Percentiles rank a stretch among this genome's conserved stretches.
phyloP scores from a whole-genome alignment of 306 rosid species.

The Vachellia collinsii region DNA sequence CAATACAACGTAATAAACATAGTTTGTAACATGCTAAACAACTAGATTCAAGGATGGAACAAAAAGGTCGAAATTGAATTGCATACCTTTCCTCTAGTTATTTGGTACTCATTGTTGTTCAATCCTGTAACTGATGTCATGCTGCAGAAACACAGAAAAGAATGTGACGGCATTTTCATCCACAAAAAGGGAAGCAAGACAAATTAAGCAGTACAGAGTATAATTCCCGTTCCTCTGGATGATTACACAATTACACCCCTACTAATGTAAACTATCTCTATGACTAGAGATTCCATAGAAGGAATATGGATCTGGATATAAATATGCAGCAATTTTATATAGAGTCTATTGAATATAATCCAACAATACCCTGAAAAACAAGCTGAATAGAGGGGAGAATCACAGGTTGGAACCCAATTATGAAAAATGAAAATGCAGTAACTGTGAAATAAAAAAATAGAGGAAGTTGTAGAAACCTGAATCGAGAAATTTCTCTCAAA shows the following conservation, averaged over 20 bases:
- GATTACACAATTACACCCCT: not conserved
- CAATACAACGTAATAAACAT: not conserved
- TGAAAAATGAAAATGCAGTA: not conserved
- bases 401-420: not conserved
- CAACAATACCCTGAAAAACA: not conserved
- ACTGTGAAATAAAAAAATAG: not conserved
- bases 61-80: conserved; percentile 20
- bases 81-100: conserved; percentile 71
- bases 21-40: not conserved
- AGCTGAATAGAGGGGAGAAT: not conserved
- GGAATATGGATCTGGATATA: not conserved
- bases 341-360: not conserved
- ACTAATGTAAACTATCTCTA: not conserved
- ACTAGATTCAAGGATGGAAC: not conserved
- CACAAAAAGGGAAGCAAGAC: not conserved
- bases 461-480: conserved; percentile 51
- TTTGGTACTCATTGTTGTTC: conserved; percentile 85
- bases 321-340: not conserved
- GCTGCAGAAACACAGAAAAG: conserved; percentile 36
- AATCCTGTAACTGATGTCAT: conserved; percentile 66
- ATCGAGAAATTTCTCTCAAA: conserved; percentile 72
- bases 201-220: not conserved
- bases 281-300: not conserved
- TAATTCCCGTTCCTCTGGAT: not conserved
- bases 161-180: not conserved